Percentiles rank a stretch among this genome's conserved stretches.
phyloP scores from a whole-genome alignment of 495 filamentous ascomycete genomes.

The Penicillium ochrochloron region DNA sequence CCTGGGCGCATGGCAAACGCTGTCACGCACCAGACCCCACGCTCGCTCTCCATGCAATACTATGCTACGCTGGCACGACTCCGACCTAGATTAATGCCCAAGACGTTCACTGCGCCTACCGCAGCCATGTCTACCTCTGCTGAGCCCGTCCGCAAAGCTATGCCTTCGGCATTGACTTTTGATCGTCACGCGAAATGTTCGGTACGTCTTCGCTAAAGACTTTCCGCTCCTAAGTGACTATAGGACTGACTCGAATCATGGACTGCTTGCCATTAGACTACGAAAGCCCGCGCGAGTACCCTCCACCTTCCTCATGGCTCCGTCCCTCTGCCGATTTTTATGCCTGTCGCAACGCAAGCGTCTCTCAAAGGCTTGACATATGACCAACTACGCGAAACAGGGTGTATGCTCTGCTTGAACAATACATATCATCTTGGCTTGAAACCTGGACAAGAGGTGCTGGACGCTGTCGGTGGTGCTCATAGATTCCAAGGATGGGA shows the following conservation, averaged over 20 bases:
- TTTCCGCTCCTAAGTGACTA: background rate
- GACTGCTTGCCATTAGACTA: constrained; percentile 63
- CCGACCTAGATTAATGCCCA: constrained; percentile 6
- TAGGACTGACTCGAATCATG: constrained; percentile 3
- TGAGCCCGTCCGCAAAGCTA: constrained; percentile 42
- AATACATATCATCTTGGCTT: constrained; percentile 97
- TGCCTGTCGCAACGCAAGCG: constrained; percentile 98
- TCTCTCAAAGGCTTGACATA: constrained; percentile 94
- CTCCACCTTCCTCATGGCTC: constrained; percentile 90
- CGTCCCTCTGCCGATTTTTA: constrained; percentile 90
- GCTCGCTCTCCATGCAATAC: constrained; percentile 29
- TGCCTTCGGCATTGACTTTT: constrained; percentile 79
- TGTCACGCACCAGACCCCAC: constrained; percentile 10
- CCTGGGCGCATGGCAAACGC: constrained; percentile 24
- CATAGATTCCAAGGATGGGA: constrained; percentile 95
- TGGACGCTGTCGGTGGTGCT: constrained; percentile 87
- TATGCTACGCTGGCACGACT: constrained; percentile 17
- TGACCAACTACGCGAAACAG: constrained; percentile 84
- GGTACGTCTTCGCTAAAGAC: constrained; percentile 48
- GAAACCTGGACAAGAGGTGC: constrained; percentile 86
- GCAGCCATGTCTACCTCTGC: constrained; percentile 46
- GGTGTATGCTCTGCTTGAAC: constrained; percentile 90
- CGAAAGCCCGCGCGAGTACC: constrained; percentile 90
- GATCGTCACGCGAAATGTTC: constrained; percentile 84
- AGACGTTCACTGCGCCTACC: background rate